These are phyloP conservation scores for Sclerotinia sclerotiorum DNA, from an alignment of 2,329 filamentous ascomycete genomes.

Conservation along the genomic window DNA sequence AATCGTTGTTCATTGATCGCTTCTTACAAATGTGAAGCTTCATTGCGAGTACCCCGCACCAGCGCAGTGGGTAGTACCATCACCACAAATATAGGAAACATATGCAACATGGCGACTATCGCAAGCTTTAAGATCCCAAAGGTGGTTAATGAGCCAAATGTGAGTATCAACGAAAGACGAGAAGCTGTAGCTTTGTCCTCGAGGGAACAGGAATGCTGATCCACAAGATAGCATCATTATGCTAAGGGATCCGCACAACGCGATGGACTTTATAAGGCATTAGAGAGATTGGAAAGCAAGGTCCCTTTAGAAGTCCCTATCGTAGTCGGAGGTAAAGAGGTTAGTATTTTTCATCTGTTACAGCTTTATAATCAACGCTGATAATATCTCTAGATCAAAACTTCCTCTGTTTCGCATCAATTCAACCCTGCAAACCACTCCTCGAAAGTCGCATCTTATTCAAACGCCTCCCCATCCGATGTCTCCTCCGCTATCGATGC, in stretches of 20 bases:
- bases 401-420: conserved; percentile 66
- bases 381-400: conserved; percentile 57
- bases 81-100: conserved; percentile 11
- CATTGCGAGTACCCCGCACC: conserved; percentile 33
- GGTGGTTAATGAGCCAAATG: conserved; percentile 93
- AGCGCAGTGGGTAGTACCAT: conserved; percentile 3
- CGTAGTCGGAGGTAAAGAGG: conserved; percentile 79
- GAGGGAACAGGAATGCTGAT: conserved; percentile 22
- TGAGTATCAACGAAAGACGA: conserved; percentile 50
- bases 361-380: not conserved
- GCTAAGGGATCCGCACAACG: conserved; percentile 78
- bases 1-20: conserved; percentile 28
- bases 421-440: conserved; percentile 80
- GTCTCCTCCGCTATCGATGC: conserved; percentile 53
- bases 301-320: conserved; percentile 77
- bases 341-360: conserved; percentile 43
- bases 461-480: conserved; percentile 74
- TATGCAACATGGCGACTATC: conserved; percentile 44
- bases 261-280: conserved; percentile 69
- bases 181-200: not conserved
- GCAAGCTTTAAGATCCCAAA: conserved; percentile 86
- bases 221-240: conserved; percentile 74
- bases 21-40: conserved; percentile 27
- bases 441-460: conserved; percentile 76
- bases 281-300: conserved; percentile 67